A percentile compares a stretch with the other conserved stretches of the same genome.
These are phyloP conservation scores for Juncus effusus DNA, from an alignment of 176 grass and related monocot species.

Conservation along the genomic window DNA sequence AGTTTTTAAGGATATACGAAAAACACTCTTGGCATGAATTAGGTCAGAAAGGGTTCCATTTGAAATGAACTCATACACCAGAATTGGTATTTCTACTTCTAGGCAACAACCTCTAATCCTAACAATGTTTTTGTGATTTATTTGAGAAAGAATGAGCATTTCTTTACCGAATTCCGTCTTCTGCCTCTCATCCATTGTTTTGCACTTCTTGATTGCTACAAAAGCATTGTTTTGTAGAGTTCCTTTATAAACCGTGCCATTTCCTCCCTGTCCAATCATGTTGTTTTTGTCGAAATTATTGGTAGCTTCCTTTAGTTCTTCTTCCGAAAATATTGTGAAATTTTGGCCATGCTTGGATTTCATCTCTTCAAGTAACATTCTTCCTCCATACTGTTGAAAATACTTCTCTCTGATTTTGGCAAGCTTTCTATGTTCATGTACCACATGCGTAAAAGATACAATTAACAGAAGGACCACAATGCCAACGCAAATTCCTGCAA, in stretches of 20 bases:
- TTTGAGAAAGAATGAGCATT: slow-evolving; percentile 24
- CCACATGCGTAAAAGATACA: too few relatives aligned
- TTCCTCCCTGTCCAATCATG: slow-evolving; percentile 16
- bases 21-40: not conserved
- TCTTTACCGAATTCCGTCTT: slow-evolving; percentile 22
- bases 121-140: slow-evolving; percentile 25
- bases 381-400: too few relatives aligned
- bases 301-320: slow-evolving; percentile 15
- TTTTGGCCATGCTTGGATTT: too few relatives aligned
- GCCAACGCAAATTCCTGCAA: too few relatives aligned
- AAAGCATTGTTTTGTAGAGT: not conserved
- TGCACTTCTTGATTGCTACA: slow-evolving; percentile 22
- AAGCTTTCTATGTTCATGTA: too few relatives aligned
- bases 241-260: slow-evolving; percentile 25
- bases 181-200: slow-evolving; percentile 16
- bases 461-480: too few relatives aligned
- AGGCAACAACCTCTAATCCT: slow-evolving; percentile 14
- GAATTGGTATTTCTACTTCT: slow-evolving; percentile 17
- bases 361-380: too few relatives aligned
- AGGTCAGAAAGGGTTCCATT: slow-evolving; percentile 19
- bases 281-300: not conserved
- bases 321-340: slow-evolving; percentile 11
- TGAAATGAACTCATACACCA: slow-evolving; percentile 16
- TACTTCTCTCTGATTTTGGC: too few relatives aligned
- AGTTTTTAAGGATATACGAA: not conserved